These are phyloP conservation scores for Cornus suecica DNA, from an alignment of 148 eudicot species.

Conservation along the genomic window DNA sequence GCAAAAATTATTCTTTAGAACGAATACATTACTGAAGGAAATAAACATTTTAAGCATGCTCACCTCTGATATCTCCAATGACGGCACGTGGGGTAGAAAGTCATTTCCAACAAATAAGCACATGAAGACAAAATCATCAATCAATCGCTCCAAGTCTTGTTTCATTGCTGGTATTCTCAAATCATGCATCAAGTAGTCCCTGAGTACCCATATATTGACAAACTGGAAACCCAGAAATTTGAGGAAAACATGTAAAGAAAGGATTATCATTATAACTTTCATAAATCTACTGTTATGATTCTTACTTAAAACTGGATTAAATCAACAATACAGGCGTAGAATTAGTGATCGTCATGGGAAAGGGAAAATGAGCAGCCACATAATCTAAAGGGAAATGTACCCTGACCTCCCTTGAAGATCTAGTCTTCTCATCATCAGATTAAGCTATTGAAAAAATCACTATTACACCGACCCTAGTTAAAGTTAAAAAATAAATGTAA, in stretches of 20 bases:
- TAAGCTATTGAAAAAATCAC: no score
- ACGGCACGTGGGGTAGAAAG: slow-evolving; percentile 40
- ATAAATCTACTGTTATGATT: background rate
- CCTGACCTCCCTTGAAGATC: no score
- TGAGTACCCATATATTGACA: slow-evolving; percentile 36
- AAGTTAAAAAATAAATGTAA: no score
- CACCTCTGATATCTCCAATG: slow-evolving; percentile 40
- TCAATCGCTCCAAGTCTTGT: slow-evolving; percentile 27
- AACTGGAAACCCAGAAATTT: slow-evolving; percentile 28
- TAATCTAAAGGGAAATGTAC: no score
- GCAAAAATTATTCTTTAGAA: background rate
- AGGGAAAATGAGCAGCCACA: no score
- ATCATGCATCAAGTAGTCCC: slow-evolving; percentile 29
- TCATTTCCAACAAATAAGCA: slow-evolving; percentile 46
- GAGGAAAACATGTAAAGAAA: background rate
- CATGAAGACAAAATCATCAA: slow-evolving; percentile 46
- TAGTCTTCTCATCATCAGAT: no score
- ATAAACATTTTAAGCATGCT: background rate
- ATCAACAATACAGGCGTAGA: background rate
- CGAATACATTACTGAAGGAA: background rate
- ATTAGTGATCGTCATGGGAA: no score
- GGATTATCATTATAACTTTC: background rate
- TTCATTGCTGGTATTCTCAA: slow-evolving; percentile 22
- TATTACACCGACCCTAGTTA: no score
- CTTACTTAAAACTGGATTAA: background rate